Conservation (phyloP, 148 eudicot species). For the Gaultheria prostrata region DNA sequence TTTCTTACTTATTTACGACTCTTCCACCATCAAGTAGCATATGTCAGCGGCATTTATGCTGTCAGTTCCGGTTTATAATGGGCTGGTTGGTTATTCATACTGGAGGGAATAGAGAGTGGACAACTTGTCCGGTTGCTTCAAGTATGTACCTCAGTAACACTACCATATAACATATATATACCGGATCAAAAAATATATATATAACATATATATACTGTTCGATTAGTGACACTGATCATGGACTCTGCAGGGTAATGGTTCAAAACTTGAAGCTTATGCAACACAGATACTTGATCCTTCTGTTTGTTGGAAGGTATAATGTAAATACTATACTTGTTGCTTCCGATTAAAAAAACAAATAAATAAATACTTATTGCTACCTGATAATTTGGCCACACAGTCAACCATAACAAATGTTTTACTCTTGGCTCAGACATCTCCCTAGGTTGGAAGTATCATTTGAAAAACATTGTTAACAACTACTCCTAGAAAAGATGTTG, state of each 20-base stretch:
- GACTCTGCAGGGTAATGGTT: conserved; percentile 58
- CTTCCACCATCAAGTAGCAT: neutral
- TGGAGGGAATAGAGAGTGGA: neutral
- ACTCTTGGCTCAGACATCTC: neutral
- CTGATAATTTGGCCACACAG: neutral
- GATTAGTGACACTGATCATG: neutral
- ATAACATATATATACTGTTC: neutral
- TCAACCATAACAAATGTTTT: neutral
- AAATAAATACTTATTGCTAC: neutral
- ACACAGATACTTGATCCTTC: conserved; percentile 44
- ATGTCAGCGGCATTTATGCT: neutral
- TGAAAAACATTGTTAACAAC: neutral
- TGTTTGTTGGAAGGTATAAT: conserved; percentile 68
- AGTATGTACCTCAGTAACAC: neutral
- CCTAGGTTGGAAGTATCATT: conserved; percentile 9
- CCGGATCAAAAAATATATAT: too few species aligned
- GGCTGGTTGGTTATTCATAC: neutral
- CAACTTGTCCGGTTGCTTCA: neutral
- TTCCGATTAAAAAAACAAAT: too few species aligned
- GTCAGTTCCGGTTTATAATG: conserved; percentile 1
- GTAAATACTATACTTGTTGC: too few species aligned
- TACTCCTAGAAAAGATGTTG: too few species aligned
- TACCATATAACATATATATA: too few species aligned
- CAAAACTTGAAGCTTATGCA: conserved; percentile 65
- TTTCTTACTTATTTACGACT: neutral